Evolutionary conservation across 2,329 filamentous ascomycete species (phyloP).

Genomic region (Diplodia sapinea): DNA sequence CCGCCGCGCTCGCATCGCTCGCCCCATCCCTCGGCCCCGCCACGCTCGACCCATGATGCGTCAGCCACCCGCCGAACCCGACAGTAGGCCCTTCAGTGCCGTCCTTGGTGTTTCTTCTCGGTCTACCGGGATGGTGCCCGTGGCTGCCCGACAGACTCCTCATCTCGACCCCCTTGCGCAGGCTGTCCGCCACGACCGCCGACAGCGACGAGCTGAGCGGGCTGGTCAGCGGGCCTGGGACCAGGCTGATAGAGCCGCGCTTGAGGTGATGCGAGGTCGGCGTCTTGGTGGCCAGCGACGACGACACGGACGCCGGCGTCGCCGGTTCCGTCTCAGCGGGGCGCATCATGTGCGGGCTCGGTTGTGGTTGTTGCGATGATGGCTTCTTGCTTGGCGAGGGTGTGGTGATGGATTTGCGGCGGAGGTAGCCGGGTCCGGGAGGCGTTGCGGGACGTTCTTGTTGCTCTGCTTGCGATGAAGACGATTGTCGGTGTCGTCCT

Average conservation of each 20-base stretch:
- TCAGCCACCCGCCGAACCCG: constrained; percentile 16
- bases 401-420: constrained; percentile 18
- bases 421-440: not conserved
- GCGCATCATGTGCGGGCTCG: not conserved
- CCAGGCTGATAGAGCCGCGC: constrained; percentile 41
- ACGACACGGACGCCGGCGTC: not conserved
- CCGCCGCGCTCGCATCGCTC: not conserved
- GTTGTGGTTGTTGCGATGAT: not conserved
- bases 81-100: not conserved
- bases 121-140: not conserved
- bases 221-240: constrained; percentile 59
- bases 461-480: not conserved
- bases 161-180: constrained; percentile 58
- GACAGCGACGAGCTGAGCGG: constrained; percentile 66
- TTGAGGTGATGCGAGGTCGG: constrained; percentile 36
- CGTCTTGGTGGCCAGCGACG: constrained; percentile 1
- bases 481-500: not conserved
- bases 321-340: constrained; percentile 6
- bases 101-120: not conserved
- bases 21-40: constrained; percentile 19
- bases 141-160: not conserved
- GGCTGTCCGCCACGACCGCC: constrained; percentile 68
- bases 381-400: constrained; percentile 6
- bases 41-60: not conserved
- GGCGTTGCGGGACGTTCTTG: constrained; percentile 14